Percentiles rank a stretch among this genome's conserved stretches.
Evolutionary conservation across 371 early-diverging fungal species (phyloP).

Genomic region (Lichtheimia ornata): DNA sequence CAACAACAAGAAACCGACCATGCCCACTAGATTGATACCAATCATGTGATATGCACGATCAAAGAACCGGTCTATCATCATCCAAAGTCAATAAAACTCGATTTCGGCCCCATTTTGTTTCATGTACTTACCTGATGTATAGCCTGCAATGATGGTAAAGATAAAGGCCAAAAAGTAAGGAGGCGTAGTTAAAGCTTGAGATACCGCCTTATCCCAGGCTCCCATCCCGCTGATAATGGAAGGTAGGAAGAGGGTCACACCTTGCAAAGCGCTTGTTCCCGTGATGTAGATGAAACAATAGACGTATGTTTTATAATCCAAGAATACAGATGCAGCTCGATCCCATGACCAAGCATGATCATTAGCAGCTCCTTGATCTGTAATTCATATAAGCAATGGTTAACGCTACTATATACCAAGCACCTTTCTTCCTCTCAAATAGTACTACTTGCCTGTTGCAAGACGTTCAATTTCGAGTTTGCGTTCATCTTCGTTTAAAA

Average conservation of each 20-base stretch:
- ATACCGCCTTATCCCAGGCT: constrained; percentile 32
- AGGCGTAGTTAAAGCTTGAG: constrained; percentile 39
- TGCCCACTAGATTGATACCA: constrained; percentile 22
- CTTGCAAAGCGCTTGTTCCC: constrained; percentile 43
- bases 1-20: constrained; percentile 35
- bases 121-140: constrained; percentile 30
- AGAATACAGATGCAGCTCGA: constrained; percentile 36
- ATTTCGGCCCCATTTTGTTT: neutral
- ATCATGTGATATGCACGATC: constrained; percentile 41
- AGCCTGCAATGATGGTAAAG: constrained; percentile 26
- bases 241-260: constrained; percentile 43
- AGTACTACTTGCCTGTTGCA: constrained; percentile 20
- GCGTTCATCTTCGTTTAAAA: constrained; percentile 56
- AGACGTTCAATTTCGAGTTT: constrained; percentile 49
- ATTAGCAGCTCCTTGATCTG: constrained; percentile 44
- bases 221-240: constrained; percentile 42
- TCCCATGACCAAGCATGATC: constrained; percentile 49
- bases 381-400: neutral
- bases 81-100: neutral
- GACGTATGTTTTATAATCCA: constrained; percentile 43
- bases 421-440: neutral
- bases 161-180: constrained; percentile 33
- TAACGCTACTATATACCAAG: neutral
- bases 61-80: constrained; percentile 12
- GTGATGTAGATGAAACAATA: constrained; percentile 40